A percentile compares a stretch with the other conserved stretches of the same genome.
These are phyloP conservation scores for Tricladium varicosporioides DNA, from an alignment of 2,329 filamentous ascomycete species.

Conservation along the genomic window DNA sequence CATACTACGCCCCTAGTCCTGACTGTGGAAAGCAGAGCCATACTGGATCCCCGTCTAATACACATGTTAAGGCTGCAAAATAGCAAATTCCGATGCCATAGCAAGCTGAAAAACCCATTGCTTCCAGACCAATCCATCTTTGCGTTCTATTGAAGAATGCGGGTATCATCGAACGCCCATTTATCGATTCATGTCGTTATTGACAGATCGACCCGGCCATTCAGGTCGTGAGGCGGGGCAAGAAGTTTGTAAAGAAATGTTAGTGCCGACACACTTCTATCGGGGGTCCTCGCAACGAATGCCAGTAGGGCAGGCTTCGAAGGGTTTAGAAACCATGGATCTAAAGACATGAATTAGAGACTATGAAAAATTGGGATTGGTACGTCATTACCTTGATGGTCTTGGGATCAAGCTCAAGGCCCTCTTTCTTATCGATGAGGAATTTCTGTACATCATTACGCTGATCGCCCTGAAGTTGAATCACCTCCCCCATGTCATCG, in stretches of 20 bases:
- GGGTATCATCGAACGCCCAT: constrained; percentile 36
- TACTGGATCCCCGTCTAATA: constrained; percentile 15
- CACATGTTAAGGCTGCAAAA: constrained; percentile 20
- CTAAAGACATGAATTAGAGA: constrained; percentile 27
- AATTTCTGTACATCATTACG: constrained; percentile 98
- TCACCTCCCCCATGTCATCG: constrained; percentile 97
- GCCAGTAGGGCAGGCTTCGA: constrained; percentile 36
- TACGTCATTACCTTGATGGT: constrained; percentile 76
- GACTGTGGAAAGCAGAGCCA: constrained; percentile 17
- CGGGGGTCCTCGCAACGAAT: constrained; percentile 30
- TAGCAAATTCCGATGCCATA: constrained; percentile 16
- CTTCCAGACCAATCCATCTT: constrained; percentile 23
- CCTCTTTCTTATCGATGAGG: constrained; percentile 92
- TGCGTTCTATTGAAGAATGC: constrained; percentile 34
- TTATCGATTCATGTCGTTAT: constrained; percentile 28
- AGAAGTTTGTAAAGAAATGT: constrained; percentile 28
- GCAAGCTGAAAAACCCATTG: constrained; percentile 16
- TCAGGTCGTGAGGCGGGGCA: constrained; percentile 27
- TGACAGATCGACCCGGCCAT: constrained; percentile 29
- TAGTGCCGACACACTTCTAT: constrained; percentile 30
- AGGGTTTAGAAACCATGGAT: constrained; percentile 62
- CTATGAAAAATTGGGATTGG: background rate
- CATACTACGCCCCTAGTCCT: constrained; percentile 22
- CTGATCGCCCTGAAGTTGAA: constrained; percentile 99
- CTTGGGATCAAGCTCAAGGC: constrained; percentile 90